A percentile compares a stretch with the other conserved stretches of the same genome.
Evolutionary conservation across 1,284 basidiomycete genomes (phyloP).

Genomic region (Pterula multifida): DNA sequence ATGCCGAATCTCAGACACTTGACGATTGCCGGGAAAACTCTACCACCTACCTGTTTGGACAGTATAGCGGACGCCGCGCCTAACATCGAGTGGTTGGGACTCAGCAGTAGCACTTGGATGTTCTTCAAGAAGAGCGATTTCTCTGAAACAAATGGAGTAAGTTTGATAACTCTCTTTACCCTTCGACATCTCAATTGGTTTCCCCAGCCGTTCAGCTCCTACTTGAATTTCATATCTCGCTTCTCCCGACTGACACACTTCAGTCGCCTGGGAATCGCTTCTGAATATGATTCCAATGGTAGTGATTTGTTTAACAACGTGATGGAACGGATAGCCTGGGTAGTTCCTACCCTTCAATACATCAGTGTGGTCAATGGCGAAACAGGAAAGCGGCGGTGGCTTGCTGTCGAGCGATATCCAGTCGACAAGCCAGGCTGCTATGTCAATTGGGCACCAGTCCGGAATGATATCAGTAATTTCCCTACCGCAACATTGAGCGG

Average conservation of each 20-base stretch:
- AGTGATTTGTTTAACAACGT: background rate
- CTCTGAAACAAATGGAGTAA: background rate
- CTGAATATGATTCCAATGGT: background rate
- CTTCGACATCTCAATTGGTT: background rate
- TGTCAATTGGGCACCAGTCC: constrained; percentile 1
- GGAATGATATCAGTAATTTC: background rate
- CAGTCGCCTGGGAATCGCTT: background rate
- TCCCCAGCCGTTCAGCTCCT: background rate
- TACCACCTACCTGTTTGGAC: background rate
- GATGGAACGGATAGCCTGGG: constrained; percentile 1
- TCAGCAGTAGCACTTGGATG: constrained; percentile 1
- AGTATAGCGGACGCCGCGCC: background rate
- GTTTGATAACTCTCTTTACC: background rate
- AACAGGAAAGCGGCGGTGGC: background rate
- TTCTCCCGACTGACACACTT: constrained; percentile 1
- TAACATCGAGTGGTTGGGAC: background rate
- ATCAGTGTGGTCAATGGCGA: background rate
- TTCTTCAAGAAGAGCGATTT: constrained; percentile 1
- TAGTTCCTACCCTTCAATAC: background rate
- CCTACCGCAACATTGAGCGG: background rate
- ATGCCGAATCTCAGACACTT: background rate
- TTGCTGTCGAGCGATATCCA: constrained; percentile 1
- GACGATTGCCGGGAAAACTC: background rate
- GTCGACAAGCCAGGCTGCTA: background rate
- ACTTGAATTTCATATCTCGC: background rate